Percentiles rank a stretch among this genome's conserved stretches.
phyloP scores from a whole-genome alignment of 805 yeast species.

The Spathaspora arborariae region DNA sequence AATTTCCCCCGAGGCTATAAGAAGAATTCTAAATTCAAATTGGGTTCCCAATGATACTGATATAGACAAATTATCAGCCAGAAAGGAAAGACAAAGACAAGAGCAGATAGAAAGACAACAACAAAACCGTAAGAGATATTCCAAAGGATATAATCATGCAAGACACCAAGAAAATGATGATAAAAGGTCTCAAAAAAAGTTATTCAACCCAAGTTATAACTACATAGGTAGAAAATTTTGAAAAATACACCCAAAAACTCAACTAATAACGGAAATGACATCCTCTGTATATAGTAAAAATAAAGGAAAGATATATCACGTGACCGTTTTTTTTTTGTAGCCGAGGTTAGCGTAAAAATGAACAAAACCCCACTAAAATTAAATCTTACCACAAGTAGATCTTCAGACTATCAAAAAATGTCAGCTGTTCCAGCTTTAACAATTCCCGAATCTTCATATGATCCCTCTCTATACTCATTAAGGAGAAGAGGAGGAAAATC shows the following conservation, averaged over 20 bases:
- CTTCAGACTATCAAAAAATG: slow-evolving; percentile 4
- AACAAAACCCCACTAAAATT: neutral
- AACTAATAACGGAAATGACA: neutral
- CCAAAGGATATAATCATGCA: neutral
- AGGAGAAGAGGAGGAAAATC: slow-evolving; percentile 16
- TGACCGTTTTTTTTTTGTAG: neutral
- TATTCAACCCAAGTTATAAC: neutral
- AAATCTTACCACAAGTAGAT: neutral
- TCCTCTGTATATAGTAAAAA: neutral
- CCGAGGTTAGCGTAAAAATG: neutral
- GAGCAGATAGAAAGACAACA: neutral
- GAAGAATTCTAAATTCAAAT: slow-evolving; percentile 71
- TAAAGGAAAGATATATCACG: neutral
- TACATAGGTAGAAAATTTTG: neutral
- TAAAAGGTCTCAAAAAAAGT: neutral
- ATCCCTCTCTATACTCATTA: slow-evolving; percentile 21
- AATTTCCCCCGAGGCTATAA: slow-evolving; percentile 76
- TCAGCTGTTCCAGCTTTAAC: slow-evolving; percentile 30
- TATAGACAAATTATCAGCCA: slow-evolving; percentile 36
- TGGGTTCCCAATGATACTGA: slow-evolving; percentile 71
- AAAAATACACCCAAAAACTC: neutral
- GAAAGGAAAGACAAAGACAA: slow-evolving; percentile 23
- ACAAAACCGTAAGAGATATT: neutral
- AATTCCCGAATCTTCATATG: slow-evolving; percentile 40
- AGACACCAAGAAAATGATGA: neutral